phyloP scores from a whole-genome alignment of 495 filamentous ascomycete genomes.

The Stereocaulon alpinum region DNA sequence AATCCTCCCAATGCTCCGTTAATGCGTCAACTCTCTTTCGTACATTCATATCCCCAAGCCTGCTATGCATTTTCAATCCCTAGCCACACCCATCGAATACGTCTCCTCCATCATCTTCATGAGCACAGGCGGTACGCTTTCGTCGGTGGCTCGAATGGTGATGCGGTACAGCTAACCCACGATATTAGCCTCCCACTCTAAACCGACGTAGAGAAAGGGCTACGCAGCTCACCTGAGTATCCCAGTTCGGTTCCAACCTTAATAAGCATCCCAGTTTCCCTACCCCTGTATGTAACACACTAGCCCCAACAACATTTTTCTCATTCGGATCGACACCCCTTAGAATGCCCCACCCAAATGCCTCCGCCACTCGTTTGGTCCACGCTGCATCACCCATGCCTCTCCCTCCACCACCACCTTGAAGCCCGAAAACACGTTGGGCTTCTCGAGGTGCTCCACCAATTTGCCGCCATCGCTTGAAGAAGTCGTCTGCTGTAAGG shows the following conservation, averaged over 20 bases:
- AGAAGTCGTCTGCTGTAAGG: slow-evolving; percentile 82
- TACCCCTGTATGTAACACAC: slow-evolving; percentile 72
- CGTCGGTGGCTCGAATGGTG: slow-evolving; percentile 90
- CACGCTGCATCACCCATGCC: slow-evolving; percentile 46
- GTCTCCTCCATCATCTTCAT: slow-evolving; percentile 79
- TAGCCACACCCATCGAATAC: slow-evolving; percentile 45
- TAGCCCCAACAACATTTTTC: slow-evolving; percentile 90
- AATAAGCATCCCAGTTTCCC: slow-evolving; percentile 93
- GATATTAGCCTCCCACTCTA: background rate
- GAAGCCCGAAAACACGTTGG: slow-evolving; percentile 70
- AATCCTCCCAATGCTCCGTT: background rate
- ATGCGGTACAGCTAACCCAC: slow-evolving; percentile 75
- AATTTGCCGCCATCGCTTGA: slow-evolving; percentile 98
- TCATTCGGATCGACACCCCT: slow-evolving; percentile 78
- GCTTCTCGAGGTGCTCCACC: slow-evolving; percentile 77
- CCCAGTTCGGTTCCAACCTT: slow-evolving; percentile 88
- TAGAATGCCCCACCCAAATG: slow-evolving; percentile 81
- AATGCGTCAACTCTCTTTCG: background rate
- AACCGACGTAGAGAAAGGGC: background rate
- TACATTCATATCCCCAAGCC: background rate
- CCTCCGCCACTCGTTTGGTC: slow-evolving; percentile 57
- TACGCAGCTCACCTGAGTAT: slow-evolving; percentile 57
- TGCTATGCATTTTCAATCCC: slow-evolving; percentile 11
- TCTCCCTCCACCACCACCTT: slow-evolving; percentile 34
- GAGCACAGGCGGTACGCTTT: slow-evolving; percentile 68